phyloP scores from a whole-genome alignment of 495 filamentous ascomycete genomes.

The Clohesyomyces aquaticus region DNA sequence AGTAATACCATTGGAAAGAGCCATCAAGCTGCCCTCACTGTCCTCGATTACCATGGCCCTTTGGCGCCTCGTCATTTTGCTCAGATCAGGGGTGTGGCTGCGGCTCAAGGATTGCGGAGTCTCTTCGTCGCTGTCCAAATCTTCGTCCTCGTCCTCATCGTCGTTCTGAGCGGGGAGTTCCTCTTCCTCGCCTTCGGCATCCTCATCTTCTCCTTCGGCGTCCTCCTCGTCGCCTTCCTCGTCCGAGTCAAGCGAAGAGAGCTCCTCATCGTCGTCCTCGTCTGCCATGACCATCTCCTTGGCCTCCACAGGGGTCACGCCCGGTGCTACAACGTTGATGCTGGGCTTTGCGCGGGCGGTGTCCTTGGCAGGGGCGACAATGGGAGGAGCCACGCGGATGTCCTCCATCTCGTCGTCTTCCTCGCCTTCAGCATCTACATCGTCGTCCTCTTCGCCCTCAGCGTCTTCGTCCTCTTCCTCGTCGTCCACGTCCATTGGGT shows the following conservation, averaged over 20 bases:
- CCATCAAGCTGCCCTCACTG: constrained; percentile 71
- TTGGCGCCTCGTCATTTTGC: constrained; percentile 88
- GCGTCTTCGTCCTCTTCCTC: constrained; percentile 57
- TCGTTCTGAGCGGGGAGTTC: constrained; percentile 54
- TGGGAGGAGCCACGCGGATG: constrained; percentile 45
- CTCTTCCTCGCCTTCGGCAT: constrained; percentile 54
- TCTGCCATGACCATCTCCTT: constrained; percentile 64
- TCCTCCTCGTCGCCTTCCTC: constrained; percentile 59
- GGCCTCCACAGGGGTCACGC: constrained; percentile 54
- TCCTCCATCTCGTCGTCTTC: constrained; percentile 57
- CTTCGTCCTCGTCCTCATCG: constrained; percentile 57
- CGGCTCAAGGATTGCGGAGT: constrained; percentile 58
- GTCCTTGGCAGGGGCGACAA: constrained; percentile 45
- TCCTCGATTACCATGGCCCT: constrained; percentile 69
- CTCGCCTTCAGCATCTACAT: constrained; percentile 56
- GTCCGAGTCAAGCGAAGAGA: constrained; percentile 51
- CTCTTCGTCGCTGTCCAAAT: constrained; percentile 68
- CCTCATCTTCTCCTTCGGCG: constrained; percentile 58
- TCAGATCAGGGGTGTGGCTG: constrained; percentile 74
- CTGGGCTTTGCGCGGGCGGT: constrained; percentile 49
- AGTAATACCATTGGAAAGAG: constrained; percentile 76
- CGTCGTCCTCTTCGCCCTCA: constrained; percentile 59
- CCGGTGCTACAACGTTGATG: constrained; percentile 44
- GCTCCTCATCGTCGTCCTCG: constrained; percentile 53
- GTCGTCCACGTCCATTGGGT: constrained; percentile 56